Percentiles rank a stretch among this genome's conserved stretches.
Conservation (phyloP, 2,329 filamentous ascomycete genomes). For the Penicillium sp. region DNA sequence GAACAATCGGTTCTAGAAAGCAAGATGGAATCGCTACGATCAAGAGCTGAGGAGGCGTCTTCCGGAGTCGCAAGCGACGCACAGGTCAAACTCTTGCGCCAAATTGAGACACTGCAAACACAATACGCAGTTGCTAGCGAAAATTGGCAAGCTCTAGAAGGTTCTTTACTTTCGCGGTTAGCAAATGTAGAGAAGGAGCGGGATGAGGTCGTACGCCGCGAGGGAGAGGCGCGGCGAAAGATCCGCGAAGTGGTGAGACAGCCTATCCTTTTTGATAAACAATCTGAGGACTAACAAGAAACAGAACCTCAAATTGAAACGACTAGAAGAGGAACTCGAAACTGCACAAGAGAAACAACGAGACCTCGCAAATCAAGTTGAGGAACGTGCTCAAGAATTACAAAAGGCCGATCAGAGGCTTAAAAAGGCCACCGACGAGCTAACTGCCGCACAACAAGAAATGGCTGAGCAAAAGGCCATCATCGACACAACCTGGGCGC, state of each 20-base stretch:
- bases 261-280: not conserved
- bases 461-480: conserved; percentile 64
- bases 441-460: conserved; percentile 63
- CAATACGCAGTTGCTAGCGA: conserved; percentile 94
- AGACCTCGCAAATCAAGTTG: conserved; percentile 60
- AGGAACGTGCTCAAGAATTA: conserved; percentile 66
- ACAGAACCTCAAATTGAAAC: conserved; percentile 69
- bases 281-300: conserved; percentile 11
- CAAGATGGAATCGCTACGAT: conserved; percentile 85
- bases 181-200: conserved; percentile 84
- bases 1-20: conserved; percentile 80
- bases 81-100: conserved; percentile 86
- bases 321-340: conserved; percentile 83
- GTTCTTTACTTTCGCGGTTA: conserved; percentile 78
- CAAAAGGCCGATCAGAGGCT: conserved; percentile 50
- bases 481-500: conserved; percentile 61
- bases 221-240: conserved; percentile 87
- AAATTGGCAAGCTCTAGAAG: conserved; percentile 97
- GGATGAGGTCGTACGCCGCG: conserved; percentile 81
- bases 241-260: conserved; percentile 77
- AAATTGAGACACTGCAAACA: conserved; percentile 93
- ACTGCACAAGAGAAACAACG: conserved; percentile 54
- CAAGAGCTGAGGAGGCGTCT: conserved; percentile 85
- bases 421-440: conserved; percentile 61
- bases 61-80: conserved; percentile 80